These are phyloP conservation scores for Pholiota microspora DNA, from an alignment of 768 basidiomycete species.

Conservation along the genomic window DNA sequence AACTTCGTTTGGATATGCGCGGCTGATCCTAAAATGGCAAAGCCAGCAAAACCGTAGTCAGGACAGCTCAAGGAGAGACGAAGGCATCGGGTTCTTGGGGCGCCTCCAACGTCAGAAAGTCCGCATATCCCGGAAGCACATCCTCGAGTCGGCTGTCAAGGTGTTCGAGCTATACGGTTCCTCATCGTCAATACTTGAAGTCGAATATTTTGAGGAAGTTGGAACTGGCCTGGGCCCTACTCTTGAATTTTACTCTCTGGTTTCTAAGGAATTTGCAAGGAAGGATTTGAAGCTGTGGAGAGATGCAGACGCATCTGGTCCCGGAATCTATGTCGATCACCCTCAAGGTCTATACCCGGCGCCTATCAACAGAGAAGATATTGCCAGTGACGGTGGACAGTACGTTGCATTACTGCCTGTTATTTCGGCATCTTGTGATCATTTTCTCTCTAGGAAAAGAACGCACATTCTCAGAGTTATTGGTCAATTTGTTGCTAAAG, in stretches of 20 bases:
- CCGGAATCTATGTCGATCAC: constrained; percentile 77
- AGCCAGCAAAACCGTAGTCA: constrained; percentile 80
- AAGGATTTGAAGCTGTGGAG: constrained; percentile 90
- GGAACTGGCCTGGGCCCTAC: constrained; percentile 98
- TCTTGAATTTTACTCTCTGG: constrained; percentile 97
- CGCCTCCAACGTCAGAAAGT: constrained; percentile 95
- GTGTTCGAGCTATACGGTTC: constrained; percentile 96
- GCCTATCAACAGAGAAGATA: constrained; percentile 70
- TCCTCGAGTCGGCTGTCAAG: constrained; percentile 94
- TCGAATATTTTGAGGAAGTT: constrained; percentile 99
- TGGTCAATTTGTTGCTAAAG: constrained; percentile 96
- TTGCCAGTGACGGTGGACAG: constrained; percentile 73
- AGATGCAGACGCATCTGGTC: constrained; percentile 65
- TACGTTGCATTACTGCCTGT: constrained; percentile 34
- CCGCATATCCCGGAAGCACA: constrained; percentile 90
- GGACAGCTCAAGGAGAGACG: constrained; percentile 80
- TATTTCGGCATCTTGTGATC: background rate
- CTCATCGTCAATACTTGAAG: constrained; percentile 90
- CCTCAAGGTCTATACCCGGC: constrained; percentile 86
- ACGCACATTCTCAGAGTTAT: constrained; percentile 86
- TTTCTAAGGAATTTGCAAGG: constrained; percentile 91
- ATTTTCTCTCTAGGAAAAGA: constrained; percentile 55
- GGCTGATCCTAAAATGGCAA: constrained; percentile 93
- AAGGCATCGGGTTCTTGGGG: constrained; percentile 89
- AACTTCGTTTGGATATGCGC: constrained; percentile 95